Evolutionary conservation across 1,284 basidiomycete species (phyloP).

Genomic region (Ustilago crameri): DNA sequence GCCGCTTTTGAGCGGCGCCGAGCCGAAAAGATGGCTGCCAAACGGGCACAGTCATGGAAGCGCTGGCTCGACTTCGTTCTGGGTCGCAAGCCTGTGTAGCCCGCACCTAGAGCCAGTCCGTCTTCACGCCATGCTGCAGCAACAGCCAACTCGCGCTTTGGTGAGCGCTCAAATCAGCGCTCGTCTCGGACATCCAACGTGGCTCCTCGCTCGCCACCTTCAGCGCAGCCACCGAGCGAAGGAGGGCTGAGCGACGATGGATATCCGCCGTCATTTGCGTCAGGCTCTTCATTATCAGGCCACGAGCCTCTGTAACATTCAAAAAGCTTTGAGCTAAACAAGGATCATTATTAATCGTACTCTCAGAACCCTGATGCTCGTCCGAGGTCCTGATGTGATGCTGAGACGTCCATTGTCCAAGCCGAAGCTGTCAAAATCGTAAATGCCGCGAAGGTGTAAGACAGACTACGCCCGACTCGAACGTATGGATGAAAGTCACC

Average conservation of each 20-base stretch:
- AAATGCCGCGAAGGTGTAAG: too few species aligned
- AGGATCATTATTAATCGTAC: too few species aligned
- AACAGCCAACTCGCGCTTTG: conserved; percentile 4
- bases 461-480: too few species aligned
- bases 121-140: neutral
- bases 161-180: neutral
- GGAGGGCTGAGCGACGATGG: conserved; percentile 28
- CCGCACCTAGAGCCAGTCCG: neutral
- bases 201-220: conserved; percentile 1
- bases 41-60: conserved; percentile 43
- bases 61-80: conserved; percentile 38
- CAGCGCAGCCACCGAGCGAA: conserved; percentile 22
- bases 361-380: too few species aligned
- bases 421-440: too few species aligned
- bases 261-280: conserved; percentile 11
- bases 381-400: too few species aligned
- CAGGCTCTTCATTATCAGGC: conserved; percentile 18
- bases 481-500: too few species aligned
- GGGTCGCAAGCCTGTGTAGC: conserved; percentile 1
- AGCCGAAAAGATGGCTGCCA: conserved; percentile 72
- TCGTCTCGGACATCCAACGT: neutral
- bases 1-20: conserved; percentile 86
- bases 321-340: too few species aligned
- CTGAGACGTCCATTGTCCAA: too few species aligned
- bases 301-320: conserved; percentile 23